These are phyloP conservation scores for Ceratocystiopsis sp. DNA, from an alignment of 2,329 filamentous ascomycete species.

Conservation along the genomic window DNA sequence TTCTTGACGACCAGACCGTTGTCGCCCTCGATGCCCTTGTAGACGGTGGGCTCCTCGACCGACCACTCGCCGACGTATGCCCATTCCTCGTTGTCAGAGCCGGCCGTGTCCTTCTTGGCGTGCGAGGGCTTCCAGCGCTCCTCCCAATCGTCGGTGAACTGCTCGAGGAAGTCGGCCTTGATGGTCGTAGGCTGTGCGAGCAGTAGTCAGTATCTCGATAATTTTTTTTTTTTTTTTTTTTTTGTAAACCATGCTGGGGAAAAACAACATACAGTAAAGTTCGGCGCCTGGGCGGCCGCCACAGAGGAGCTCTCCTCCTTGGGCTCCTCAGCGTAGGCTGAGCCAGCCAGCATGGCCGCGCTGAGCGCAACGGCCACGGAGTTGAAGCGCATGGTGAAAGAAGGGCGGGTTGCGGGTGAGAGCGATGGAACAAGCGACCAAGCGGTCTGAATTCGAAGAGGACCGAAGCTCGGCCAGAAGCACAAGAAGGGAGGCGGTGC, in stretches of 20 bases:
- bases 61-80: constrained; percentile 93
- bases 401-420: neutral
- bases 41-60: constrained; percentile 81
- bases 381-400: constrained; percentile 58
- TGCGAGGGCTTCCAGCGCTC: constrained; percentile 84
- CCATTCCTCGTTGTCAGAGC: constrained; percentile 80
- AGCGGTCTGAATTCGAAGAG: neutral
- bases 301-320: constrained; percentile 30
- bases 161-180: constrained; percentile 92
- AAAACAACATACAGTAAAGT: constrained; percentile 60
- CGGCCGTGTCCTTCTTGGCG: constrained; percentile 78
- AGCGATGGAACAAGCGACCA: neutral
- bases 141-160: constrained; percentile 96
- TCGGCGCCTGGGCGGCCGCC: constrained; percentile 47
- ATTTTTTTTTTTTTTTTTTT: no score
- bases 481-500: neutral
- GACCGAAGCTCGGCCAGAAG: neutral
- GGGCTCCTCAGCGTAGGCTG: constrained; percentile 50
- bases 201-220: neutral
- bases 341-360: constrained; percentile 54
- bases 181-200: constrained; percentile 56
- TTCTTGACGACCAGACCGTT: constrained; percentile 98
- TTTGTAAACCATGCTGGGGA: neutral
- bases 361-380: constrained; percentile 60
- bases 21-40: constrained; percentile 86